These are phyloP conservation scores for Penicillium expansum DNA, from an alignment of 2,329 filamentous ascomycete genomes.

Conservation along the genomic window DNA sequence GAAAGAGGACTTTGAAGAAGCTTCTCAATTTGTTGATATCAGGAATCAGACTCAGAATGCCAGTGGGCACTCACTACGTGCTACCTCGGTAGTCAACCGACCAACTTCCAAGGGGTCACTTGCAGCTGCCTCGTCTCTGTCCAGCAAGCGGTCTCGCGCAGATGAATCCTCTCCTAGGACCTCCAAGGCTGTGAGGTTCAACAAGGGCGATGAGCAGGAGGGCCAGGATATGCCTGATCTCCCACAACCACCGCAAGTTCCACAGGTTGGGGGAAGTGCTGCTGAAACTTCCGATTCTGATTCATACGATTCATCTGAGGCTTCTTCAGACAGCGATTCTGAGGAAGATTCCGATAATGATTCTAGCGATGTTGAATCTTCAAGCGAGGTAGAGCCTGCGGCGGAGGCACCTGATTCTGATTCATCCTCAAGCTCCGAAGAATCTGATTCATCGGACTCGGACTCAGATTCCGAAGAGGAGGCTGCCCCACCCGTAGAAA, in stretches of 20 bases:
- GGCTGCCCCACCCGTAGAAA: constrained; percentile 12
- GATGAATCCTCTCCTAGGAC: constrained; percentile 26
- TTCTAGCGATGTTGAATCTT: constrained; percentile 17
- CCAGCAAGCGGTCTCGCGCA: constrained; percentile 20
- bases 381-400: constrained; percentile 20
- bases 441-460: constrained; percentile 38
- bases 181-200: constrained; percentile 37
- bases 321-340: constrained; percentile 17
- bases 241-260: constrained; percentile 1
- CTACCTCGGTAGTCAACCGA: constrained; percentile 18
- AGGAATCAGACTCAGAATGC: constrained; percentile 11
- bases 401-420: constrained; percentile 8
- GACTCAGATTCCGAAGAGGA: constrained; percentile 29
- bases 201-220: constrained; percentile 20
- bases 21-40: constrained; percentile 22
- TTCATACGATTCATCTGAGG: constrained; percentile 7
- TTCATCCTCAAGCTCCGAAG: constrained; percentile 27
- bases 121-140: constrained; percentile 21
- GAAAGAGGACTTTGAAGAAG: constrained; percentile 41
- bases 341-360: constrained; percentile 13
- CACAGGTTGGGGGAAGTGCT: constrained; percentile 10
- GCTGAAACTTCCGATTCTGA: constrained; percentile 14
- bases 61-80: constrained; percentile 14
- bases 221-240: constrained; percentile 9
- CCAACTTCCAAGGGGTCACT: constrained; percentile 22